These are phyloP conservation scores for Geotrichum australiense DNA, from an alignment of 1,139 yeast species.

Conservation along the genomic window DNA sequence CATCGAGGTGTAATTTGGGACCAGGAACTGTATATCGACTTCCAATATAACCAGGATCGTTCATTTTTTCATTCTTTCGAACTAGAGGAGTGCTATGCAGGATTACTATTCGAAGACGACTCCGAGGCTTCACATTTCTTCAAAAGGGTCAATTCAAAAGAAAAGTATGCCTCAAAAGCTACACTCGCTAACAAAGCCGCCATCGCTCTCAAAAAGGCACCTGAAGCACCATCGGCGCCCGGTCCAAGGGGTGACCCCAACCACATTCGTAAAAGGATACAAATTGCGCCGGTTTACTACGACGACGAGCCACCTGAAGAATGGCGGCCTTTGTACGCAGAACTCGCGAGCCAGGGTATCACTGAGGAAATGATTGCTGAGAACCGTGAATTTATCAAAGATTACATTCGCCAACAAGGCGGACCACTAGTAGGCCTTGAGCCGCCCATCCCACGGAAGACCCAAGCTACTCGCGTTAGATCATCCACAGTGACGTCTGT, in stretches of 20 bases:
- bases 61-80: conserved; percentile 94
- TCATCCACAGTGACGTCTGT: conserved; percentile 20
- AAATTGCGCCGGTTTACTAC: conserved; percentile 53
- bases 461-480: conserved; percentile 22
- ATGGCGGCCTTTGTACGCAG: conserved; percentile 71
- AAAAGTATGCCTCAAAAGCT: conserved; percentile 78
- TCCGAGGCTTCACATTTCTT: conserved; percentile 79
- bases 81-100: conserved; percentile 84
- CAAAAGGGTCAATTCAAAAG: conserved; percentile 67
- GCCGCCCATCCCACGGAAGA: conserved; percentile 67
- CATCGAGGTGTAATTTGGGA: conserved; percentile 92
- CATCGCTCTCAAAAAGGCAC: conserved; percentile 56
- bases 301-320: conserved; percentile 81
- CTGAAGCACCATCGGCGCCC: conserved; percentile 35
- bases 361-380: conserved; percentile 88
- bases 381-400: conserved; percentile 72
- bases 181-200: conserved; percentile 84
- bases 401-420: conserved; percentile 67
- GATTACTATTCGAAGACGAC: conserved; percentile 82
- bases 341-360: conserved; percentile 72
- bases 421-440: conserved; percentile 82
- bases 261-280: conserved; percentile 45
- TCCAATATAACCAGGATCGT: conserved; percentile 86
- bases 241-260: conserved; percentile 69
- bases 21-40: conserved; percentile 84